These are phyloP conservation scores for Apiospora phragmitis DNA, from an alignment of 2,329 filamentous ascomycete species.

Conservation along the genomic window DNA sequence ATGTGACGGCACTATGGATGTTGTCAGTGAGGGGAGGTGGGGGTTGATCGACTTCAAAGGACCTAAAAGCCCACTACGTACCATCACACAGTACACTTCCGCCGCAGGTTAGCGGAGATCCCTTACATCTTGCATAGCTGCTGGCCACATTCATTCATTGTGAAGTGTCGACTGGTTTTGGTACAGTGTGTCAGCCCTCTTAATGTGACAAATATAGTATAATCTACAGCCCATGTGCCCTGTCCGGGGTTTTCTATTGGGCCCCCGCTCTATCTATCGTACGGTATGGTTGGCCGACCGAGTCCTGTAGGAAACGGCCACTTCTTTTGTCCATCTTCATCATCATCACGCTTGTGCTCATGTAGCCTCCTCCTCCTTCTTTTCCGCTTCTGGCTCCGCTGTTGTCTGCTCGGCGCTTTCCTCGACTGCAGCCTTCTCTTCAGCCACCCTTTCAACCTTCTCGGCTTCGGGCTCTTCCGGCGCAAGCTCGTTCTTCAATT, in stretches of 20 bases:
- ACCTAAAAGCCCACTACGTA: neutral
- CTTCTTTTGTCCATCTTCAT: neutral
- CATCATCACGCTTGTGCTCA: neutral
- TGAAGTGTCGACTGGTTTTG: neutral
- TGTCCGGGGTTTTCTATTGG: neutral
- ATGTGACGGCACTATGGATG: neutral
- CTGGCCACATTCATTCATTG: neutral
- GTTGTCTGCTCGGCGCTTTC: neutral
- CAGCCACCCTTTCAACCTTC: neutral
- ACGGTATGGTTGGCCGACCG: neutral
- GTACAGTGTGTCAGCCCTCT: neutral
- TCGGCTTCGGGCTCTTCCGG: slow-evolving; percentile 43
- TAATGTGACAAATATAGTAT: neutral
- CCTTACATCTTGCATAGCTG: too few species aligned
- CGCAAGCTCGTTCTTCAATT: slow-evolving; percentile 57
- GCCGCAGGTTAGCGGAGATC: neutral
- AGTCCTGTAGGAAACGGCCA: neutral
- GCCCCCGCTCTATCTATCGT: neutral
- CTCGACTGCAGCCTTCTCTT: neutral
- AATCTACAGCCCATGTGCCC: neutral
- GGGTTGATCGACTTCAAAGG: neutral
- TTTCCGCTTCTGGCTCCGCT: neutral
- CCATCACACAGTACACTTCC: neutral
- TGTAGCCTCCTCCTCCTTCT: neutral
- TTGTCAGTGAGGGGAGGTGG: neutral